Evolutionary conservation across 768 basidiomycete genomes (phyloP), one percentile per base, ranked within the genome.

Genomic region (Pisolithus sp.): DNA sequence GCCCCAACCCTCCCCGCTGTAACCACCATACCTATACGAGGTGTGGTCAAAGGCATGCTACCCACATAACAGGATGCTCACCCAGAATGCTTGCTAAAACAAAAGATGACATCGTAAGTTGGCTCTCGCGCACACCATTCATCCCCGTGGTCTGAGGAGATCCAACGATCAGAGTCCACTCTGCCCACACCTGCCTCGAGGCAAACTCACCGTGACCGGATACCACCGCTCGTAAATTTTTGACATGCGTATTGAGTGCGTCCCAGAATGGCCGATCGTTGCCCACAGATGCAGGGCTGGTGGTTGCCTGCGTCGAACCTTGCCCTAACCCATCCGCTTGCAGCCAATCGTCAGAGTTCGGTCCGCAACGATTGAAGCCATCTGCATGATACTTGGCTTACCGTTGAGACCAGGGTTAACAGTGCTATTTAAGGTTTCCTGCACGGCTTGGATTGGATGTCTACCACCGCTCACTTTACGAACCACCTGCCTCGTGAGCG

Each of bases 1-100:
- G 0, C 79, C 82, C 85, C 85, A 87, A 5, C 69, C 67, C 3
- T 68, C 57, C 15, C 65, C 53, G 31, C 71, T 71, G 58, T 85
- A 67, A 0, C 84, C 85, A 7, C 85, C 85, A 50, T 86, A 85
- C n/a, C 83, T 85, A 46, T 39, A 20, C 38, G 9, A 20, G 23
- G 38, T n/a, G 46, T 23, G 21, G 44, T 18, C 21, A 52, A 53
- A 3, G 42, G 46, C 10, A 50, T 46, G 18, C 21, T 2, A 50
- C 18, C 2, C 37, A 24, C 43, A 37, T 40, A 3, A 12, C 34
- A 52, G 26, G 21, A 3, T 42, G 62, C 61, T 12, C 57, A 86
- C 81, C 86, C 86, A 2, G 85, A 83, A 61, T 89, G 87, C 62
- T 89, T 89, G 60, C 77, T 37, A 56, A 89, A 90, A 62, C 87